Conservation (phyloP, 2,329 filamentous ascomycete species). For the Stagonosporopsis cucurbitacearum region DNA sequence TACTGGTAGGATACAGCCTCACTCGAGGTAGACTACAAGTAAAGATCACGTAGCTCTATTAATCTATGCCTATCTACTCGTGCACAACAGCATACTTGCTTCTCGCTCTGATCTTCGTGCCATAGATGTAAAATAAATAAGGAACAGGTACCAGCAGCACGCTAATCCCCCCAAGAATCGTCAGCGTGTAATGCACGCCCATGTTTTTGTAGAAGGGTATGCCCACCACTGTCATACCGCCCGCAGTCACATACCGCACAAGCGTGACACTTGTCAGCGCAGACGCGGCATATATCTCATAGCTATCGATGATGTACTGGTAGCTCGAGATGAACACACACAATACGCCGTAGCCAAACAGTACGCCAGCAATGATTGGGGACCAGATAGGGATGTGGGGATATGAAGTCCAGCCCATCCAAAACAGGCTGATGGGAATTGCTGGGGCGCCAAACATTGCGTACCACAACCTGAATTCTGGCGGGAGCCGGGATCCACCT, state of each 20-base stretch:
- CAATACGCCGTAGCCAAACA: slow-evolving; percentile 16
- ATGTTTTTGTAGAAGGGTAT: slow-evolving; percentile 51
- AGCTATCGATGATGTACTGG: slow-evolving; percentile 65
- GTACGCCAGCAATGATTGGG: slow-evolving; percentile 4
- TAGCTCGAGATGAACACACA: slow-evolving; percentile 56
- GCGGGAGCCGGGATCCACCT: slow-evolving; percentile 52
- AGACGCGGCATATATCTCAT: slow-evolving; percentile 60
- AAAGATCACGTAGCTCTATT: neutral
- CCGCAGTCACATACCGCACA: slow-evolving; percentile 51
- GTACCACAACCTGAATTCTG: slow-evolving; percentile 62
- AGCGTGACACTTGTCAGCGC: slow-evolving; percentile 54
- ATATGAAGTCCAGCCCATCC: slow-evolving; percentile 64
- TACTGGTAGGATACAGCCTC: too few relatives aligned
- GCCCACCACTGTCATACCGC: slow-evolving; percentile 50
- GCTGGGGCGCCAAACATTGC: slow-evolving; percentile 59
- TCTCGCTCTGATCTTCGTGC: slow-evolving; percentile 24
- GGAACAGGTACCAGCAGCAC: slow-evolving; percentile 48
- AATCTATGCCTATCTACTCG: neutral
- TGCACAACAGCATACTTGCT: slow-evolving; percentile 12
- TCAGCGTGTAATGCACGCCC: slow-evolving; percentile 44
- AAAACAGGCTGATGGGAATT: slow-evolving; percentile 62
- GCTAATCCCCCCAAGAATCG: slow-evolving; percentile 43
- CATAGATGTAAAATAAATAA: slow-evolving; percentile 54
- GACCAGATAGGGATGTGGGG: slow-evolving; percentile 7
- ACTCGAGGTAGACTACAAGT: too few relatives aligned